Evolutionary conservation across 805 yeast species (phyloP).

Genomic region (Myxozyma mucilagina): DNA sequence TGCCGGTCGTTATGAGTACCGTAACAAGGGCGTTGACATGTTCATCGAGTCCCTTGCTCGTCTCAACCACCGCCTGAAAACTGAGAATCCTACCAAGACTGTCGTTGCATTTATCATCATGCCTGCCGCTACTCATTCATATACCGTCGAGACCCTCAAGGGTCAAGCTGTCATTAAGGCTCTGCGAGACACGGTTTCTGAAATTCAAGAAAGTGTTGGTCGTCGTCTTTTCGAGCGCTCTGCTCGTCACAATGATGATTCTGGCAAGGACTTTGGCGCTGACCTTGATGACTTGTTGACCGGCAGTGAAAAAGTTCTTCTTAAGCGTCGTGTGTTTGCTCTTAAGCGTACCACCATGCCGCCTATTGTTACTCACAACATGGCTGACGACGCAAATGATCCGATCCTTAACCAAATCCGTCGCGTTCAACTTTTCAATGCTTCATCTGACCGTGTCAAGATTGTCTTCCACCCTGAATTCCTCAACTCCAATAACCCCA

Average conservation of each 20-base stretch:
- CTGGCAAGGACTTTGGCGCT: conserved; percentile 63
- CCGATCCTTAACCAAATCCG: conserved; percentile 91
- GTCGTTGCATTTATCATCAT: conserved; percentile 96
- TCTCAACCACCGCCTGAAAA: conserved; percentile 82
- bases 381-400: conserved; percentile 88
- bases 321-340: conserved; percentile 91
- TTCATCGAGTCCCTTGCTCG: conserved; percentile 91
- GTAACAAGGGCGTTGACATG: conserved; percentile 96
- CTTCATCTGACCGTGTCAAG: conserved; percentile 87
- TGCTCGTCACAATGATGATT: conserved; percentile 55
- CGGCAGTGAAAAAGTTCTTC: conserved; percentile 81
- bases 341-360: conserved; percentile 86
- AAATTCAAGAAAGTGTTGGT: conserved; percentile 84
- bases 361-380: conserved; percentile 95
- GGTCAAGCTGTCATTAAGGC: conserved; percentile 96
- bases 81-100: conserved; percentile 79
- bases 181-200: conserved; percentile 81
- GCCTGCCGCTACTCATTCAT: conserved; percentile 95
- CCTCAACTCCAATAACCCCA: conserved; percentile 90
- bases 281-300: conserved; percentile 78
- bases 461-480: conserved; percentile 98
- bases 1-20: conserved; percentile 95
- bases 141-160: conserved; percentile 91
- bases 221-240: conserved; percentile 88
- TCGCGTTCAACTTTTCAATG: conserved; percentile 85